Evolutionary conservation across 2,329 filamentous ascomycete species (phyloP), one percentile per base, ranked within the genome.

Genomic region (Paramyrothecium sp.): DNA sequence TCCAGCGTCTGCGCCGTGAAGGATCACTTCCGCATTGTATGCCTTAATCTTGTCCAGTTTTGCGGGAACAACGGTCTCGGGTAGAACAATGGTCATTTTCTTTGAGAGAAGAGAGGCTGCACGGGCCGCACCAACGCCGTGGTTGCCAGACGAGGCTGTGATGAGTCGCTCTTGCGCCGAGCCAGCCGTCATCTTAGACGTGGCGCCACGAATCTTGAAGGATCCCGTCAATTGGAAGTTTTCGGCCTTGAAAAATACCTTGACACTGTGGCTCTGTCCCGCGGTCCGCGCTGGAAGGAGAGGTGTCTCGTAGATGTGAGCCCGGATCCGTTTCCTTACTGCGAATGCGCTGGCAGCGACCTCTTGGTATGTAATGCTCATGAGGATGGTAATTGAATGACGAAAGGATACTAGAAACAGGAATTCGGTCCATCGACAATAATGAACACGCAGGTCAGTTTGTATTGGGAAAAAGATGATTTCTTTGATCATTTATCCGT

Each of bases 191-290:
- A 67, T 60, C 33, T 67, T 67, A 54, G 65, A 61, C 55, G 60
- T 65, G 38, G 65, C 65, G n/a, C 65, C 65, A 3, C 65, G 58
- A 12, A 66, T 17, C 50, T 67, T 67, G 59, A 67, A 66, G 11
- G 65, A 67, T 19, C 64, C 65, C 0, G 65, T 67, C 23, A 65
- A 56, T 38, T 67, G 64, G 12, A 66, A 65, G 41, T 67, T 67
- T 23, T 67, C 65, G 1, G 63, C 64, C 22, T 67, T 67, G 60
- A 67, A 65, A 22, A 64, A 54, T 12, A 65, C 54, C 10, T 30
- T 58, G n/a, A 55, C 54, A 8, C 49, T 48, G 33, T 34, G 1
- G 26, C 22, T 21, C 7, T 53, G 38, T 16, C 53, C 57, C 38
- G 56, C 48, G 3, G 33, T 54, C 22, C 58, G 41, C 16, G 63